These are phyloP conservation scores for Lophiotrema nucula DNA, from an alignment of 495 filamentous ascomycete species.

Conservation along the genomic window DNA sequence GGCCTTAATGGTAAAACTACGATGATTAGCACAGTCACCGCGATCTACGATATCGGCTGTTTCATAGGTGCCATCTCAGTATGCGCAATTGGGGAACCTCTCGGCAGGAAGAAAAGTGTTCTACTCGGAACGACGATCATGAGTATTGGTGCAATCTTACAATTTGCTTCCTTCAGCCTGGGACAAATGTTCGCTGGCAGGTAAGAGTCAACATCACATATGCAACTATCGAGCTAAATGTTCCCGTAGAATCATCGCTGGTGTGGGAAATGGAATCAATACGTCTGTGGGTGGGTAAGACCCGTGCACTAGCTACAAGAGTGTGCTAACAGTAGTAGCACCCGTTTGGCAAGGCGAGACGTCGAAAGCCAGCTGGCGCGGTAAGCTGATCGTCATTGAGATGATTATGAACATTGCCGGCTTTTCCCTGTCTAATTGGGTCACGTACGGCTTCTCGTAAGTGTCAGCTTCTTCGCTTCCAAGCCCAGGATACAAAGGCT, in stretches of 20 bases:
- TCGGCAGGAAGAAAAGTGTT: slow-evolving; percentile 60
- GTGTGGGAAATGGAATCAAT: slow-evolving; percentile 67
- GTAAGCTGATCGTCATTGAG: slow-evolving; percentile 61
- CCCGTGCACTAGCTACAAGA: background rate
- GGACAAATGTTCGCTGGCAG: slow-evolving; percentile 65
- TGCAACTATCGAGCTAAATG: background rate
- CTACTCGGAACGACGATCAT: slow-evolving; percentile 57
- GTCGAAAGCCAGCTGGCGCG: slow-evolving; percentile 56
- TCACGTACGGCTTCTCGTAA: slow-evolving; percentile 55
- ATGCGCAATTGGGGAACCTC: slow-evolving; percentile 57
- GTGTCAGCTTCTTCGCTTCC: background rate
- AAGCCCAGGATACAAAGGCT: background rate
- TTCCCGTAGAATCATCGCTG: slow-evolving; percentile 24
- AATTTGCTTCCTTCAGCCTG: slow-evolving; percentile 60
- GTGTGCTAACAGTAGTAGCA: slow-evolving; percentile 31
- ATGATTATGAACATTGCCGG: slow-evolving; percentile 62
- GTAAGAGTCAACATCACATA: slow-evolving; percentile 3
- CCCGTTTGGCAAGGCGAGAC: slow-evolving; percentile 68
- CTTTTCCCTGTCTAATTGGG: slow-evolving; percentile 55
- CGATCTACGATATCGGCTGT: slow-evolving; percentile 65
- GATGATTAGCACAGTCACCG: slow-evolving; percentile 58
- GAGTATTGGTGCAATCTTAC: slow-evolving; percentile 61
- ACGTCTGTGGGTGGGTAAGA: slow-evolving; percentile 46
- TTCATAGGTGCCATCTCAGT: slow-evolving; percentile 61
- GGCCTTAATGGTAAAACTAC: slow-evolving; percentile 51